These are phyloP conservation scores for Endocladia muricata DNA, from an alignment of 31 red algal genomes.

Conservation along the genomic window DNA sequence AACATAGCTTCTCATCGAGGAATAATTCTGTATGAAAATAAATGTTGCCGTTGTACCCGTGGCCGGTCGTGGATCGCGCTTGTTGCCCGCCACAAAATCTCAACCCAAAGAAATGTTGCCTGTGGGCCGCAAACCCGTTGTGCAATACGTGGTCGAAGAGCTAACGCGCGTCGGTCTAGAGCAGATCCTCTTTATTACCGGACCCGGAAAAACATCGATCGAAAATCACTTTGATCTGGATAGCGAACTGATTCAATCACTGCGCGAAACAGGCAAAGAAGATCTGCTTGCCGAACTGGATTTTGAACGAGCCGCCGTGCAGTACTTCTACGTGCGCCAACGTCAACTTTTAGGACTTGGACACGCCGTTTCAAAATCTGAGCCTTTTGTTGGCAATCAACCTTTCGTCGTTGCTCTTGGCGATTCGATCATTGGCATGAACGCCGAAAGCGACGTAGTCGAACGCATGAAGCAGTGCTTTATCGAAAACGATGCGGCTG, in stretches of 20 bases:
- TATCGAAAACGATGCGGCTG: background rate
- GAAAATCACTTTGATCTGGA: background rate
- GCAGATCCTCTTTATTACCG: background rate
- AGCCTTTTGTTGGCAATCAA: background rate
- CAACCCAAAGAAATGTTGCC: too few species aligned
- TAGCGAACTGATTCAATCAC: background rate
- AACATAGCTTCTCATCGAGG: too few species aligned
- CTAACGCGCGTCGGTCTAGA: background rate
- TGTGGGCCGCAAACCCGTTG: background rate
- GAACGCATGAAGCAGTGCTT: background rate
- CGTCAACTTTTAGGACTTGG: background rate
- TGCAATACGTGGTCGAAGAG: constrained; percentile 1
- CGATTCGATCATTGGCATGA: background rate
- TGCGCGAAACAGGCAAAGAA: background rate
- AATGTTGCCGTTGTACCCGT: too few species aligned
- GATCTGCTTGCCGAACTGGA: background rate
- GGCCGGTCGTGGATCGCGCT: too few species aligned
- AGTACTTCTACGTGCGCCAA: background rate
- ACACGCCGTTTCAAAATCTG: background rate
- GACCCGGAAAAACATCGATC: background rate
- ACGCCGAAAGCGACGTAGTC: background rate
- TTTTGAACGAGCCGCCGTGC: background rate
- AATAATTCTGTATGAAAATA: too few species aligned
- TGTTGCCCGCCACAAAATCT: too few species aligned
- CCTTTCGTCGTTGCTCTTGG: background rate